These are phyloP conservation scores for Solanum tarijense DNA, from an alignment of 257 asterid species.

Conservation along the genomic window DNA sequence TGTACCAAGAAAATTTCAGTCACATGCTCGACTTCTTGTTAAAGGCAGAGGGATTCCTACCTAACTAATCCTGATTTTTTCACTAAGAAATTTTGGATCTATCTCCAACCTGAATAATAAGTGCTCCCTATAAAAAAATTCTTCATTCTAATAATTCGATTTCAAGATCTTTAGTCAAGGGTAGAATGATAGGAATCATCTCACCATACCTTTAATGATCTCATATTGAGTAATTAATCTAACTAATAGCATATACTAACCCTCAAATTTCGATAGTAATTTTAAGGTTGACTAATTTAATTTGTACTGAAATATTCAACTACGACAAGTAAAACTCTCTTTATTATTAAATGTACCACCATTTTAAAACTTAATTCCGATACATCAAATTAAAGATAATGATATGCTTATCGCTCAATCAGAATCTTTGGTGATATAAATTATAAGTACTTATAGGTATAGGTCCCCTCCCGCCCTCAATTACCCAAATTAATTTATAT, in stretches of 20 bases:
- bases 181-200: neutral
- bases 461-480: neutral
- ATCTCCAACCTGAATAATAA: neutral
- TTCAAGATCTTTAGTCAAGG: accelerated
- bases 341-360: neutral
- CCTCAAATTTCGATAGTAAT: no score
- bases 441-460: neutral
- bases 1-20: neutral
- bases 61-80: neutral
- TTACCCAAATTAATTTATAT: neutral
- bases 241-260: neutral
- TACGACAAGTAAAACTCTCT: neutral
- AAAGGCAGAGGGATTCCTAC: neutral
- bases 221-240: neutral
- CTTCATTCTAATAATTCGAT: neutral
- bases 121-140: neutral
- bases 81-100: neutral
- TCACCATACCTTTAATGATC: neutral
- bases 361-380: neutral
- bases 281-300: neutral
- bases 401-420: accelerated
- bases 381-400: neutral
- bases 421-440: neutral
- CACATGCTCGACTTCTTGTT: neutral
- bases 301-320: neutral